These are phyloP conservation scores for Deinandra increscens DNA, from an alignment of 129 eudicot genomes.

Conservation along the genomic window DNA sequence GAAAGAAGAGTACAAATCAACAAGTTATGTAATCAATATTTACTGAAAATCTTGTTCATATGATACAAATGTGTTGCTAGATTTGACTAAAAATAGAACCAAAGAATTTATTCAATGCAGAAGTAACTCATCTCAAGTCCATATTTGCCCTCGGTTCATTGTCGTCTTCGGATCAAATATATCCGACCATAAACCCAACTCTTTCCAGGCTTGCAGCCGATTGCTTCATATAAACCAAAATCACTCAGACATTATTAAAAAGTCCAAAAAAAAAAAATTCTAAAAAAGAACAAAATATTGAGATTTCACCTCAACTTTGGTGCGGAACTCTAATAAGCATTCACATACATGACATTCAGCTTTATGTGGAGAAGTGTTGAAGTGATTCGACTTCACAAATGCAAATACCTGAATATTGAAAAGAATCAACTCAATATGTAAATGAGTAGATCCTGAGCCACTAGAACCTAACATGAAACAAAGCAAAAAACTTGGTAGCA, in stretches of 20 bases:
- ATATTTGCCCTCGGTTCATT: slow-evolving; percentile 50
- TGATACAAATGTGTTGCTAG: slow-evolving; percentile 24
- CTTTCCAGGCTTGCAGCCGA: slow-evolving; percentile 57
- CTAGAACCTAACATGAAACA: not conserved
- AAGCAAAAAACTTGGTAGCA: not conserved
- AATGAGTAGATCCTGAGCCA: not conserved
- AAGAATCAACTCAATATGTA: slow-evolving; percentile 10
- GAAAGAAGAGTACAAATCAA: not conserved
- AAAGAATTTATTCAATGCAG: slow-evolving; percentile 30
- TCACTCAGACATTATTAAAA: not conserved
- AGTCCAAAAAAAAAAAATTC: not conserved
- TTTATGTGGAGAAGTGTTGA: slow-evolving; percentile 67
- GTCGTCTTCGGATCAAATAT: slow-evolving; percentile 58
- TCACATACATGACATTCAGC: slow-evolving; percentile 90
- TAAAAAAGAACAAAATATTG: not conserved
- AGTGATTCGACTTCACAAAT: slow-evolving; percentile 62
- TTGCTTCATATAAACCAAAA: slow-evolving; percentile 41
- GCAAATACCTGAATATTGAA: slow-evolving; percentile 73
- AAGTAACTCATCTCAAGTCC: slow-evolving; percentile 35
- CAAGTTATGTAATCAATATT: slow-evolving; percentile 21
- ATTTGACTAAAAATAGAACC: slow-evolving; percentile 10
- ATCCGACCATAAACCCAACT: slow-evolving; percentile 91
- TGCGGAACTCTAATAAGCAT: slow-evolving; percentile 81
- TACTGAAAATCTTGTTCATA: slow-evolving; percentile 23
- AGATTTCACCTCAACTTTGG: slow-evolving; percentile 68